Conservation (phyloP, 2,329 filamentous ascomycete species). For the Hypoxylon sp. region DNA sequence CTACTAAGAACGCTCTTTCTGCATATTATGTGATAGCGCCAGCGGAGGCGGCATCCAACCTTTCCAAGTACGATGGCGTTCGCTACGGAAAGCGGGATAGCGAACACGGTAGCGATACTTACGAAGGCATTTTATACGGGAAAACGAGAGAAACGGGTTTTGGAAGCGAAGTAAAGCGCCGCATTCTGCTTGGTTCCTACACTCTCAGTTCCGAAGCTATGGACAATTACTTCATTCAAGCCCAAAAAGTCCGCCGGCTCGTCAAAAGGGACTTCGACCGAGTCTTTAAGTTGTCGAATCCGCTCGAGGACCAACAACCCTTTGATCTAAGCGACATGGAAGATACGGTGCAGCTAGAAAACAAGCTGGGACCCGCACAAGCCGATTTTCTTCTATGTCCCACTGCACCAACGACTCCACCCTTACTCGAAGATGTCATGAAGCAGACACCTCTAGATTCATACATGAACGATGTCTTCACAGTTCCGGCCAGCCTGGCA, state of each 20-base stretch:
- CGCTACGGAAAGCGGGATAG: slow-evolving; percentile 80
- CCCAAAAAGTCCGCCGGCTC: slow-evolving; percentile 86
- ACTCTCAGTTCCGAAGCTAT: slow-evolving; percentile 90
- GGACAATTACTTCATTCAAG: slow-evolving; percentile 96
- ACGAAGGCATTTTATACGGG: slow-evolving; percentile 79
- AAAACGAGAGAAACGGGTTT: slow-evolving; percentile 81
- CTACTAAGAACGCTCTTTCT: slow-evolving; percentile 86
- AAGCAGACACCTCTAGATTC: slow-evolving; percentile 74
- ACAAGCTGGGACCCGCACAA: slow-evolving; percentile 71
- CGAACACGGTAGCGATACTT: slow-evolving; percentile 64
- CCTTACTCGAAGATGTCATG: slow-evolving; percentile 71
- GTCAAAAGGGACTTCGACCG: slow-evolving; percentile 90
- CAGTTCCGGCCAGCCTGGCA: slow-evolving; percentile 92
- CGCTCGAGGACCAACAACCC: slow-evolving; percentile 69
- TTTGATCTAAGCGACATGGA: slow-evolving; percentile 75
- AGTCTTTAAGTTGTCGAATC: slow-evolving; percentile 79
- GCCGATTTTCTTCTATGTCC: slow-evolving; percentile 92
- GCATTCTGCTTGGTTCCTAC: slow-evolving; percentile 91
- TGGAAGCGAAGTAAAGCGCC: slow-evolving; percentile 85
- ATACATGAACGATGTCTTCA: slow-evolving; percentile 96
- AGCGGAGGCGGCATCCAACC: slow-evolving; percentile 94
- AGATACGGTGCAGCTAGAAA: slow-evolving; percentile 65
- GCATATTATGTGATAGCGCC: slow-evolving; percentile 97
- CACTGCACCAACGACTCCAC: slow-evolving; percentile 84
- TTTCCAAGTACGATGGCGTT: slow-evolving; percentile 97